Conservation (phyloP, 306 rosid genomes). For the Malus domestica region ASM211411v1 NC_041803.1:17518001-17518500, state of each 20-base stretch:
- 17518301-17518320: background rate
- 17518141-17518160: background rate
- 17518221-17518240: constrained; percentile 37
- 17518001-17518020: constrained; percentile 9
- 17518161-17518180: background rate
- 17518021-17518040: background rate
- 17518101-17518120: background rate
- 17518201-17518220: constrained; percentile 44
- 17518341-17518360: background rate
- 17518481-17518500: background rate
- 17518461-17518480: background rate
- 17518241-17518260: constrained; percentile 35
- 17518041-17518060: background rate
- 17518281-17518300: background rate
- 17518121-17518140: background rate
- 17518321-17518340: background rate
- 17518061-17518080: background rate
- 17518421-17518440: constrained; percentile 11
- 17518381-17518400: constrained; percentile 13
- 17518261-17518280: background rate
- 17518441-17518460: background rate
- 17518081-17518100: background rate
- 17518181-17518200: background rate
- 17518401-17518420: constrained; percentile 15
- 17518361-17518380: constrained; percentile 33